Base-by-base conservation (phyloP, 2,329 filamentous ascomycete genomes). In the Phaeosphaeria sp. region DNA sequence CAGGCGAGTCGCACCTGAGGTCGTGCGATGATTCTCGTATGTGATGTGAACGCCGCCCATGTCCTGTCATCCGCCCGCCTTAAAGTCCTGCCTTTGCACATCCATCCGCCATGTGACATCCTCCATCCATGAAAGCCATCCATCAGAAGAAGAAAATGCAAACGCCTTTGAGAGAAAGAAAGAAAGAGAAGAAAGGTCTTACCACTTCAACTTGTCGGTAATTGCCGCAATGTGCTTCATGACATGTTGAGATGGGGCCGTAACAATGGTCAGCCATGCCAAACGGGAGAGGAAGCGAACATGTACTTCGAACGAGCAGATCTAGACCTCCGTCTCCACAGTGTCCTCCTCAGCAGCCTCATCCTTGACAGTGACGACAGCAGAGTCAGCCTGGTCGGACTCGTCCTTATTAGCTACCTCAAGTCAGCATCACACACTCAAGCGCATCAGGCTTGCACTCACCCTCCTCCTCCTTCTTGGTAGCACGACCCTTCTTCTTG, bases 401-500 rank as follows among this genome's bases (percentile, higher is more conserved):
- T 55, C 27, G 17, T 49, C 56, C 59, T 67, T 64, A 54, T 56
- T 42, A 46, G 51, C 59, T 65, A 33, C 25, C 22, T 22, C 18
- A 25, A 18, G 42, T 65, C 25, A 66, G 55, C 46, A 57, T 51
- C 27, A 50, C 6, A 46, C 7, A 27, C 13, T 17, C 20, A 36
- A 11, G 7, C 17, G 17, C n/a, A 46, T 17, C 18, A 6, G 6
- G 21, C 22, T 2, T 1, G 25, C 15, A 59, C 63, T 53, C 44
- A 71, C 68, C 46, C 36, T 69, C 66, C 4, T 65, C 67, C n/a
- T 47, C 55, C 58, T 67, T 66, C 67, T 72, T 72, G 46, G 60
- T 33, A 15, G 61, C 46, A 21, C 70, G 71, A 51, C 65, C 57
- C 55, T 65, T 69, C 71, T 77, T 77, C 65, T 73, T 75, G 23